Base-by-base conservation (phyloP, 2,329 filamentous ascomycete genomes). In the Trichophaea hybrida region DNA sequence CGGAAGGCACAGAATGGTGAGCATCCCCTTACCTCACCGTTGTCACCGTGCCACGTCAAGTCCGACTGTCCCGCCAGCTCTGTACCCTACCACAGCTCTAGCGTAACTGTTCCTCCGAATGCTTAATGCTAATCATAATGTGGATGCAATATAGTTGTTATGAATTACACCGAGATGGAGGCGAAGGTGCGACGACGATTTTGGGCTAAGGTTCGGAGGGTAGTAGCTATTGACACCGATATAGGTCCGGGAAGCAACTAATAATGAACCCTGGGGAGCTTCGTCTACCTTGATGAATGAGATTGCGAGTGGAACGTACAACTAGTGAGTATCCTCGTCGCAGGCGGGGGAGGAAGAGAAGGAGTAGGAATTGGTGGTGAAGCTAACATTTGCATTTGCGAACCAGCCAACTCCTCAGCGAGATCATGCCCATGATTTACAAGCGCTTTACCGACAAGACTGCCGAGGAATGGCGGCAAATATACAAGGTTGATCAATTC, bases 391-490 rank as follows among this genome's bases (percentile, higher is more conserved):
- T 43, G 15, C 24, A 17, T 8, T 49, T 12, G 15, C 37, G 13
- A 46, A 55, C 38, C 35, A 96, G 91, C 72, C 89, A 95, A 82
- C 82, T 90, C 56, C 82, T 98, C 59, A 97, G 97, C 74, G 93
- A 98, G 74, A 97, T 98, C 72, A 98, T 98, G 93, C 93, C 93
- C 66, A 93, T 98, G 88, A 95, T 98, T 71, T 98, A 98, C 77
- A 93, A 94, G 70, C 87, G 93, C 66, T 98, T 98, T 74, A 98
- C 93, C 62, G 93, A 98, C 73, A 98, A 98, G 77, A 80, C 89
- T 6, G 91, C 93, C 59, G 93, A 98, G 72, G 93, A 98, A 75
- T 98, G 93, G 93, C 82, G 93, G 67, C 93, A 98, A 73, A 98
- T 98, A 71, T 98, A 98, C 80, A 98, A 98, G 78, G 85, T 88